A percentile compares a stretch with the other conserved stretches of the same genome.
phyloP scores from a whole-genome alignment of 768 basidiomycete genomes.

The Hypsizygus marmoreus region DNA sequence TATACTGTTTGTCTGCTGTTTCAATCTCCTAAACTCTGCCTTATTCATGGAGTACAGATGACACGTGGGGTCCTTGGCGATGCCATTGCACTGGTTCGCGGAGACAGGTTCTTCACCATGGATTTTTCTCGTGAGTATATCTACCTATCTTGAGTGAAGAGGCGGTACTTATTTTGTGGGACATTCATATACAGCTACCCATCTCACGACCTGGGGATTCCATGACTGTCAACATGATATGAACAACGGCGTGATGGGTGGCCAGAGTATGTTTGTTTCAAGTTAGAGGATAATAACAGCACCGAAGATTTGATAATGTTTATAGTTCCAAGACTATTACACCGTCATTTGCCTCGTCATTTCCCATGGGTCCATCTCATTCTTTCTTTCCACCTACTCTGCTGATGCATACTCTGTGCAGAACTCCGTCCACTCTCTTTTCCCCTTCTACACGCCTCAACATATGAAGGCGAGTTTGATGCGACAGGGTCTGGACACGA shows the following conservation, averaged over 20 bases:
- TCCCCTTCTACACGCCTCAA: constrained; percentile 47
- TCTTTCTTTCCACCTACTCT: background rate
- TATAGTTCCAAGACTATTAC: constrained; percentile 20
- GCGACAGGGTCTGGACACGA: constrained; percentile 35
- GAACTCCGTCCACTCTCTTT: constrained; percentile 20
- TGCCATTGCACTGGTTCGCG: constrained; percentile 51
- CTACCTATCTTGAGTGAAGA: too few species aligned
- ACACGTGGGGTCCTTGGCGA: constrained; percentile 51
- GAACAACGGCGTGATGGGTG: constrained; percentile 28
- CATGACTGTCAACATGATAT: constrained; percentile 46
- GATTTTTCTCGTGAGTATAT: constrained; percentile 50
- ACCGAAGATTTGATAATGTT: too few species aligned
- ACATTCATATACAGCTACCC: constrained; percentile 30
- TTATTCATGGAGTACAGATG: constrained; percentile 25
- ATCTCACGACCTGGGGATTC: constrained; percentile 55
- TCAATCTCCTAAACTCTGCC: background rate
- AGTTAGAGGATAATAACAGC: background rate
- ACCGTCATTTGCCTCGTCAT: constrained; percentile 21
- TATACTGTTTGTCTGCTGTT: constrained; percentile 22
- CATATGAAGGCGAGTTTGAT: constrained; percentile 37
- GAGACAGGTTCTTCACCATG: constrained; percentile 52
- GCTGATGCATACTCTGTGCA: too few species aligned
- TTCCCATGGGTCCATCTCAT: constrained; percentile 13
- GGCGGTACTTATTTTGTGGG: too few species aligned
- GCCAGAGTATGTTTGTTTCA: constrained; percentile 11